A percentile compares a stretch with the other conserved stretches of the same genome.
phyloP scores from a whole-genome alignment of 176 grass and related monocot genomes.

The Urochloa ruziziensis region DNA sequence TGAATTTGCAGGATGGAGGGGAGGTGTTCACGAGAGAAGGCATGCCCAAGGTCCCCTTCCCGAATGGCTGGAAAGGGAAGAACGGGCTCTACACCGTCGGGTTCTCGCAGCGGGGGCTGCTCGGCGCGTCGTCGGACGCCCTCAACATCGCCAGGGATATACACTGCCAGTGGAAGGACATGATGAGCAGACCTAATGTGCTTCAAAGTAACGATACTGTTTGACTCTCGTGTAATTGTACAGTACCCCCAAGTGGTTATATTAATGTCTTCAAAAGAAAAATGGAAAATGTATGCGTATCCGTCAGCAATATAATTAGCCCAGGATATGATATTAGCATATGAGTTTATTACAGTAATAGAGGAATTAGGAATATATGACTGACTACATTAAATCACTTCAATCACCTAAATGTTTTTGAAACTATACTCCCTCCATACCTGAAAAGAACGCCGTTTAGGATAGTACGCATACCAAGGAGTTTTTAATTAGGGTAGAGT shows the following conservation, averaged over 20 bases:
- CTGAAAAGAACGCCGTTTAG: too few species aligned
- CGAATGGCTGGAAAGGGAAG: constrained; percentile 73
- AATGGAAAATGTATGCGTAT: too few species aligned
- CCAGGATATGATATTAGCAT: too few species aligned
- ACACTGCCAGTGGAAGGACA: constrained; percentile 57
- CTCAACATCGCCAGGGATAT: constrained; percentile 68
- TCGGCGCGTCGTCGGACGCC: constrained; percentile 76
- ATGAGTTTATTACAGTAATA: too few species aligned
- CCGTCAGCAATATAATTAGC: too few species aligned
- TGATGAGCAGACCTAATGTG: neutral
- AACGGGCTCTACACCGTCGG: constrained; percentile 85
- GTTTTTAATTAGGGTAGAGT: too few species aligned
- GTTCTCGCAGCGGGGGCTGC: constrained; percentile 73
- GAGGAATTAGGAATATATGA: too few species aligned
- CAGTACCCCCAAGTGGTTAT: constrained; percentile 17
- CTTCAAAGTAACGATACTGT: neutral
- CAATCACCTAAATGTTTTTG: too few species aligned
- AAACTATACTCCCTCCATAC: too few species aligned
- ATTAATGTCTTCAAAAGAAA: neutral
- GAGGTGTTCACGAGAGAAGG: constrained; percentile 66
- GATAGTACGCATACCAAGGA: too few species aligned
- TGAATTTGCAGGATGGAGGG: constrained; percentile 45
- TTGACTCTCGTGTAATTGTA: constrained; percentile 27
- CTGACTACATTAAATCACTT: too few species aligned
- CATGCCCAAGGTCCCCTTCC: constrained; percentile 56